These are phyloP conservation scores for Eucalyptus urophylla DNA, from an alignment of 345 rosid genomes.

Conservation along the genomic window DNA sequence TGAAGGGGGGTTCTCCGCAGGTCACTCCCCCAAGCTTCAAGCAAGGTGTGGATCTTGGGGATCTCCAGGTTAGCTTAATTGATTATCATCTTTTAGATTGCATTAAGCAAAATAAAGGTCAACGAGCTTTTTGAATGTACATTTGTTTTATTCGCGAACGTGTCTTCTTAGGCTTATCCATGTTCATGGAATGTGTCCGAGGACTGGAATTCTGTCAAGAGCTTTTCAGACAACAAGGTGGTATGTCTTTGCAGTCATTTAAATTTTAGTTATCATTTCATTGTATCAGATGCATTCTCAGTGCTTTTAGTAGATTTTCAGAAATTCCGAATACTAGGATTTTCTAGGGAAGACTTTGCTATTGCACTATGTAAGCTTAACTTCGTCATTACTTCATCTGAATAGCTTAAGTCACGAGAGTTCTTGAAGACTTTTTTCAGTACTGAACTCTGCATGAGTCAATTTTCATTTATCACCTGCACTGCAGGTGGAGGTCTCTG, in stretches of 20 bases:
- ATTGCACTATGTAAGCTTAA: not conserved
- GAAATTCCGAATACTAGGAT: not conserved
- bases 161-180: constrained; percentile 49
- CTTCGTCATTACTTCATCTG: not conserved
- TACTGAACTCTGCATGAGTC: not conserved
- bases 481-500: constrained; percentile 64
- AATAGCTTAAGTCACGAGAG: not conserved
- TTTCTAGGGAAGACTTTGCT: not conserved
- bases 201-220: constrained; percentile 32
- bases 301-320: not conserved
- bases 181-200: constrained; percentile 56
- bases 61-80: constrained; percentile 43
- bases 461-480: not conserved
- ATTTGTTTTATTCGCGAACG: not conserved
- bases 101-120: not conserved
- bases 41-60: constrained; percentile 75
- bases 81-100: not conserved
- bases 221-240: constrained; percentile 38
- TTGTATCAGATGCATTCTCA: not conserved
- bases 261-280: not conserved
- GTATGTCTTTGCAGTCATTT: constrained; percentile 26
- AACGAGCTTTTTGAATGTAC: not conserved
- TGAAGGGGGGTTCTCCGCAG: constrained; percentile 66
- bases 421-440: not conserved
- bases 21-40: constrained; percentile 69